phyloP scores from a whole-genome alignment of 331 rosid genomes.

The Rhamnella rubrinervis region DNA sequence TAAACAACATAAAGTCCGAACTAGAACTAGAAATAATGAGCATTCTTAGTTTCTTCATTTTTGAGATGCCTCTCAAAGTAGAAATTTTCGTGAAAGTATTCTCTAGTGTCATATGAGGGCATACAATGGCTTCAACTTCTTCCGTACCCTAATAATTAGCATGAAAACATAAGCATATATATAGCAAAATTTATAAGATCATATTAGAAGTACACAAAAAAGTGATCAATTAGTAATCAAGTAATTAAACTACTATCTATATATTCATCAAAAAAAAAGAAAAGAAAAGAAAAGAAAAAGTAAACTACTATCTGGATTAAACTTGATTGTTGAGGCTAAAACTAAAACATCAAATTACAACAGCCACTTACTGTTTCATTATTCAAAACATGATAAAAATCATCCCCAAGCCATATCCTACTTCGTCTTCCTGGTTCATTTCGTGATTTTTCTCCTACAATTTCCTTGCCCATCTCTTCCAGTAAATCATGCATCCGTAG shows the following conservation, averaged over 20 bases:
- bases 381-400: background rate
- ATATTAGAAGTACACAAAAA: too few species aligned
- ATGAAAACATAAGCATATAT: background rate
- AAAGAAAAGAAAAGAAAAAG: too few species aligned
- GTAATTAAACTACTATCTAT: too few species aligned
- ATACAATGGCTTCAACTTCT: slow-evolving; percentile 24
- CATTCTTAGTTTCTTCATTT: slow-evolving; percentile 26
- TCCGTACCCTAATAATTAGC: background rate
- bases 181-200: background rate
- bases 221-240: background rate
- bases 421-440: background rate
- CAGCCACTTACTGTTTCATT: background rate
- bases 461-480: slow-evolving; percentile 3
- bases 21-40: slow-evolving; percentile 4
- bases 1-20: background rate
- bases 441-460: background rate
- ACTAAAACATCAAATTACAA: background rate
- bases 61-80: background rate
- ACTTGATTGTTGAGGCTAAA: too few species aligned
- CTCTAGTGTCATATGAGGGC: background rate
- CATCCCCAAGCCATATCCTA: background rate
- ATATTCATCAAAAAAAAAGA: too few species aligned
- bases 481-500: slow-evolving; percentile 1
- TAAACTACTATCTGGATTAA: too few species aligned
- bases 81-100: fast-evolving